Evolutionary conservation across 163 green algal genomes (phyloP).

Genomic region (Volvox carteri): DNA sequence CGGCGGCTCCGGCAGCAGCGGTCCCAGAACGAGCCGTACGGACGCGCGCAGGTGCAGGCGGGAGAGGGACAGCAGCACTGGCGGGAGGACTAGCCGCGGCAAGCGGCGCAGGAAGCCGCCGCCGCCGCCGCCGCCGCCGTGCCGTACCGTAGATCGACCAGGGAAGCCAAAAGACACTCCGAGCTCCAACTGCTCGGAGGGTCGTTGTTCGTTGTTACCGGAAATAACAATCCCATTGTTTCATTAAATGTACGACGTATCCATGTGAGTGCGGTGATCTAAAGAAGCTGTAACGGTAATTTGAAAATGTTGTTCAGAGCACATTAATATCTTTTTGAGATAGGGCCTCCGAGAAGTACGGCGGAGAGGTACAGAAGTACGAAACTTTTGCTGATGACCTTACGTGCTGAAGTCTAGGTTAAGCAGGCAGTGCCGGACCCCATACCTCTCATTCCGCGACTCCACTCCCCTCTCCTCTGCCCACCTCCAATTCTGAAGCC

Average conservation of each 20-base stretch:
- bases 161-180: not conserved
- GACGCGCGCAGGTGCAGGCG: not conserved
- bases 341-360: too few relatives aligned
- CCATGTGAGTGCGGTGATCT: too few relatives aligned
- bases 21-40: not conserved
- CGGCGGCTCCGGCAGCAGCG: conserved; percentile 30
- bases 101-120: not conserved
- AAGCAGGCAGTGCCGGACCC: too few relatives aligned
- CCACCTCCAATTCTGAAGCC: conserved; percentile 14
- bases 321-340: not conserved
- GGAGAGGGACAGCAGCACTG: not conserved
- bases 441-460: too few relatives aligned
- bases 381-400: too few relatives aligned
- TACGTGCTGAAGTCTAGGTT: too few relatives aligned
- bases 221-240: not conserved
- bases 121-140: not conserved
- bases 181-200: not conserved
- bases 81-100: not conserved
- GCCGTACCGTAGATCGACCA: not conserved
- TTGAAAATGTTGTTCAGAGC: not conserved
- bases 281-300: too few relatives aligned
- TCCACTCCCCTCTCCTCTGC: too few relatives aligned
- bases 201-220: not conserved
- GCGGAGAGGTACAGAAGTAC: too few relatives aligned
- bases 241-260: not conserved